Base-by-base conservation (phyloP, 1,139 yeast species). In the Insectozyma bohioensis region DNA sequence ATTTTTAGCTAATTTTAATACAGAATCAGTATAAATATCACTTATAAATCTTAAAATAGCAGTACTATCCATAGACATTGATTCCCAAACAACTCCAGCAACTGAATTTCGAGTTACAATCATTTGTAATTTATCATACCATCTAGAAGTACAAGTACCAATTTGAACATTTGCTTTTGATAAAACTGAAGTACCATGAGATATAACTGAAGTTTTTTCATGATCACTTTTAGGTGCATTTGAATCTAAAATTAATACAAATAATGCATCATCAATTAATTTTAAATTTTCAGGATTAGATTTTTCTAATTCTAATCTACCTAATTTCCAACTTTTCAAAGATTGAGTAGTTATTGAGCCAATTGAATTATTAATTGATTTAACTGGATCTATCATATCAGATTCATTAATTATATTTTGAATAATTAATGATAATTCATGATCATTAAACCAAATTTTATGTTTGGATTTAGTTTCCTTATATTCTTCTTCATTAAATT, bases 61-160 rank as follows among this genome's bases (percentile, higher is more conserved):
- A 2, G 90, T 83, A 30, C 86, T 83, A 54, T 84, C 92, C 72
- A 83, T 80, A n/a, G 83, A 75, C 24, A 84, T 75, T 2, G 85
- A 79, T 45, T 69, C 75, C 85, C 90, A 84, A 21, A 81, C 80
- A 17, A 84, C 75, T 10, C 88, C 88, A 1, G 88, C 88, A 30
- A 80, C 80, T 0, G 87, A 73, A 52, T 82, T 84, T 32, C 68
- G 66, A 1, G 90, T 80, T 8, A 84, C 78, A 20, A 84, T 69
- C 27, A 84, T 51, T 52, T 83, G 90, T 34, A 84, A 58, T 51
- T 84, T 84, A 53, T 84, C 94, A 51, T 81, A 83, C 85, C 90
- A 83, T 48, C 94, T 66, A 9, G 85, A 80, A 12, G 82, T 77
- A 61, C 92, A 84, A 2, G 87, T 76, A 12, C 94, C 94, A 10